These are phyloP conservation scores for Malbranchea cinnamomea DNA, from an alignment of 2,329 filamentous ascomycete genomes.

Conservation along the genomic window DNA sequence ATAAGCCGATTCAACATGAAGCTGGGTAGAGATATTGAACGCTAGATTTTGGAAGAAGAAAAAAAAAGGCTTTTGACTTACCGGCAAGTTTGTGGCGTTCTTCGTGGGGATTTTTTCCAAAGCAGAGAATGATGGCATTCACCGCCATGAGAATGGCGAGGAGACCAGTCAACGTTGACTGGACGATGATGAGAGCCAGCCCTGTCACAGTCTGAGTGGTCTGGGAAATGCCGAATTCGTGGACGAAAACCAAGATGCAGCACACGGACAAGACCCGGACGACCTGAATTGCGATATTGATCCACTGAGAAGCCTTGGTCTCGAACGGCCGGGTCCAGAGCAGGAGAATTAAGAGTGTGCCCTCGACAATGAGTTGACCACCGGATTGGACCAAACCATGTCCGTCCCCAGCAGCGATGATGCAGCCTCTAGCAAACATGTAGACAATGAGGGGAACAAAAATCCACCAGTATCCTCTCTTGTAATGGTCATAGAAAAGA, in stretches of 20 bases:
- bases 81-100: constrained; percentile 78
- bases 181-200: constrained; percentile 82
- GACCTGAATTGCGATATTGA: constrained; percentile 83
- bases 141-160: constrained; percentile 77
- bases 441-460: constrained; percentile 84
- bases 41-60: not conserved
- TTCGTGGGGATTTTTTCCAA: constrained; percentile 79
- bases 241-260: constrained; percentile 85
- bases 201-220: constrained; percentile 91
- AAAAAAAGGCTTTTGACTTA: too few relatives aligned
- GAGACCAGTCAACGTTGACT: constrained; percentile 66
- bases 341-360: constrained; percentile 61
- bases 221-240: constrained; percentile 76
- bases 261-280: constrained; percentile 78
- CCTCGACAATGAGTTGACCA: constrained; percentile 68
- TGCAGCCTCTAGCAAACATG: constrained; percentile 75
- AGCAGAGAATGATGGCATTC: constrained; percentile 72
- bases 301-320: constrained; percentile 72
- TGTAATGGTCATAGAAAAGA: constrained; percentile 92
- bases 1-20: constrained; percentile 9
- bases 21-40: not conserved
- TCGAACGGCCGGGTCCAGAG: constrained; percentile 78
- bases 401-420: constrained; percentile 72
- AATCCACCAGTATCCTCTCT: constrained; percentile 91
- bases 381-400: constrained; percentile 70